A percentile compares a stretch with the other conserved stretches of the same genome.
phyloP scores from a whole-genome alignment of 495 filamentous ascomycete species.

The Chaetomidium leptoderma region DNA sequence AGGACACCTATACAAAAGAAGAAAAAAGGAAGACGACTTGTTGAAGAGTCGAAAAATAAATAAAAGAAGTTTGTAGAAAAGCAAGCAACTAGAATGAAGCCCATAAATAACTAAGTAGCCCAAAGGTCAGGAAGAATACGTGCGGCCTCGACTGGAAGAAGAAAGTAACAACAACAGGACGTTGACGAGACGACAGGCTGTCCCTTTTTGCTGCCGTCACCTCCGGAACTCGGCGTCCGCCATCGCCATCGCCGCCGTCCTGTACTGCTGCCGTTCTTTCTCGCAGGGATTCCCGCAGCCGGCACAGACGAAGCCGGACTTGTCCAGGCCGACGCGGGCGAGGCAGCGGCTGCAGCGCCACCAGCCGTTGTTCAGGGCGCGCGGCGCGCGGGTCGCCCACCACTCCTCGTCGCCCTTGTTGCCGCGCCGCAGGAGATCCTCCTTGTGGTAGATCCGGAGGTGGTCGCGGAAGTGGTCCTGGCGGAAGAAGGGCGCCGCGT shows the following conservation, averaged over 20 bases:
- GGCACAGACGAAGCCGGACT: constrained; percentile 38
- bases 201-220: no score
- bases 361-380: constrained; percentile 34
- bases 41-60: no score
- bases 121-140: no score
- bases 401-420: constrained; percentile 19
- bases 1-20: no score
- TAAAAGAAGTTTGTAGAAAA: no score
- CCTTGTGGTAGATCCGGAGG: constrained; percentile 46
- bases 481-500: constrained; percentile 36
- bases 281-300: constrained; percentile 42
- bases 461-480: constrained; percentile 50
- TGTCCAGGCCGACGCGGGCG: constrained; percentile 30
- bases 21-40: no score
- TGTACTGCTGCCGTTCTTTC: constrained; percentile 28
- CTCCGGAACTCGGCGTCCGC: no score
- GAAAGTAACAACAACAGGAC: no score
- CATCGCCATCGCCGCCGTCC: neutral
- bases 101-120: no score
- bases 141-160: no score
- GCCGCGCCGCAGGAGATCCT: constrained; percentile 43
- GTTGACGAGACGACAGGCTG: no score
- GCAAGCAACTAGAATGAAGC: no score
- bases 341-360: constrained; percentile 50
- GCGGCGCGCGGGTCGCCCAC: constrained; percentile 18